These are phyloP conservation scores for Schizopora paradoxa DNA, from an alignment of 1,284 basidiomycete species.

Conservation along the genomic window DNA sequence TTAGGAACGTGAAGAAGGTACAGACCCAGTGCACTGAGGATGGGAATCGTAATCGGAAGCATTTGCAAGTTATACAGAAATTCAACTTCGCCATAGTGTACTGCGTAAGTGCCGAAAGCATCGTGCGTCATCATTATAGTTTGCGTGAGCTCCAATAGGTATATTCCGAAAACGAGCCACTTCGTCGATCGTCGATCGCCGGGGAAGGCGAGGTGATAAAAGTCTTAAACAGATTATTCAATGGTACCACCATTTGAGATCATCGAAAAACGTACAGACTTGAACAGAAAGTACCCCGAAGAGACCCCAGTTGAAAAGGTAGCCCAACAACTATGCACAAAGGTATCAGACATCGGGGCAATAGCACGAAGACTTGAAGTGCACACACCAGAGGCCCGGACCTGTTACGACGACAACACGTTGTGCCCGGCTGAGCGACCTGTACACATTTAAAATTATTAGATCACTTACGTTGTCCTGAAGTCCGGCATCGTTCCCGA, in stretches of 20 bases:
- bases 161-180: slow-evolving; percentile 22
- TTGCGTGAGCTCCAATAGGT: slow-evolving; percentile 22
- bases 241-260: too few relatives aligned
- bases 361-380: too few relatives aligned
- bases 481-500: too few relatives aligned
- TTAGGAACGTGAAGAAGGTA: not conserved
- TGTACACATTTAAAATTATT: too few relatives aligned
- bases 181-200: slow-evolving; percentile 21
- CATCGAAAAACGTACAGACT: not conserved
- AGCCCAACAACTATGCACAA: slow-evolving; percentile 3
- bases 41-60: not conserved
- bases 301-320: slow-evolving; percentile 6
- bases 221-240: slow-evolving; percentile 17
- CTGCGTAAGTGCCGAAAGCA: slow-evolving; percentile 22
- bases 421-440: too few relatives aligned
- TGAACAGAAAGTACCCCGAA: slow-evolving; percentile 1
- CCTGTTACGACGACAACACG: too few relatives aligned
- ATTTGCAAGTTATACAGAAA: not conserved
- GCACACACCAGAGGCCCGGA: too few relatives aligned
- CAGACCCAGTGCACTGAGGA: slow-evolving; percentile 1
- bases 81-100: slow-evolving; percentile 23
- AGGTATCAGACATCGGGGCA: too few relatives aligned
- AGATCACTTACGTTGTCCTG: too few relatives aligned
- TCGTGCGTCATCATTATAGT: slow-evolving; percentile 23
- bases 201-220: slow-evolving; percentile 25